Conservation (phyloP, 176 grass and related monocot genomes). For the Typha latifolia region DNA sequence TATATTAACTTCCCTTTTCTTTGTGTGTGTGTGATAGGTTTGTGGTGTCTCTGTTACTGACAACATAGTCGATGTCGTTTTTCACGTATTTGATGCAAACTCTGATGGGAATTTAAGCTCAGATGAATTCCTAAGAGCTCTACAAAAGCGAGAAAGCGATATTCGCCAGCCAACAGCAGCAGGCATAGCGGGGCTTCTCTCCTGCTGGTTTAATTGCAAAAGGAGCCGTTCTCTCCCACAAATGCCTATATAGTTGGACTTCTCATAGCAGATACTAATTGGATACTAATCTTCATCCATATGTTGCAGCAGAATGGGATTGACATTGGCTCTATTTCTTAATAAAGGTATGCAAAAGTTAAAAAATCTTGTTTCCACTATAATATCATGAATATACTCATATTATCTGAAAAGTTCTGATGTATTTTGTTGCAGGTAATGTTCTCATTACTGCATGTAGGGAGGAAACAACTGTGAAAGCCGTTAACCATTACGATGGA, state of each 20-base stretch:
- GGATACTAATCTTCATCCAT: no score
- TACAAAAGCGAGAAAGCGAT: constrained; percentile 59
- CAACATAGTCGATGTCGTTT: constrained; percentile 73
- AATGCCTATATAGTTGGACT: neutral
- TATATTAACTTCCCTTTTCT: constrained; percentile 8
- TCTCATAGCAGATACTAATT: no score
- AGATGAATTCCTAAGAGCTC: constrained; percentile 63
- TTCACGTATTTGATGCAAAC: constrained; percentile 72
- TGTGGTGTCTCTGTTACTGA: constrained; percentile 59
- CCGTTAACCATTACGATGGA: no score
- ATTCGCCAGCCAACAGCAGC: constrained; percentile 33
- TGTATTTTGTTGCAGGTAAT: no score
- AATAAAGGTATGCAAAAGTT: no score
- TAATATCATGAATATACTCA: no score
- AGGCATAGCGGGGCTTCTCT: constrained; percentile 34
- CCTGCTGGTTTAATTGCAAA: constrained; percentile 53
- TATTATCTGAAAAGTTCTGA: no score
- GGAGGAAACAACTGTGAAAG: no score
- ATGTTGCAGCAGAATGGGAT: no score
- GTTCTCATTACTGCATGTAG: no score
- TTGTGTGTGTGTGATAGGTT: constrained; percentile 33
- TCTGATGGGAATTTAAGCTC: constrained; percentile 64
- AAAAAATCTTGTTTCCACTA: no score
- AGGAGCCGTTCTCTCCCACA: constrained; percentile 26
- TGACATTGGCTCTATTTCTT: no score